Evolutionary conservation across 495 filamentous ascomycete species (phyloP).

Genomic region (Penicillium soppii): DNA sequence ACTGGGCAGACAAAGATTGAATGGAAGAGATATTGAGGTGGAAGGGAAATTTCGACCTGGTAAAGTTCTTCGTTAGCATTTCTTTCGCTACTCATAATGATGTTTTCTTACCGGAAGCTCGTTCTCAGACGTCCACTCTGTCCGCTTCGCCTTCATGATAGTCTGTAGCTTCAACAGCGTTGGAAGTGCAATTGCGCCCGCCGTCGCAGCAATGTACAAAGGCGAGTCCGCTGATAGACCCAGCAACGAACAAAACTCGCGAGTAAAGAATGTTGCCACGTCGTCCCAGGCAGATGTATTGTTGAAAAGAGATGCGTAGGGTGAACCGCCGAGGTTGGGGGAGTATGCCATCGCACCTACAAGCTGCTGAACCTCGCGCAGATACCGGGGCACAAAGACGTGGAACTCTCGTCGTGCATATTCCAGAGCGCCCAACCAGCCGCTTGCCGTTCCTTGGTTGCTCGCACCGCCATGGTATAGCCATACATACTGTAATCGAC

Average conservation of each 20-base stretch:
- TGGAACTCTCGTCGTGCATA: conserved; percentile 71
- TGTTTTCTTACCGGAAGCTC: conserved; percentile 69
- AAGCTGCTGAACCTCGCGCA: conserved; percentile 73
- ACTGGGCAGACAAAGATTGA: conserved; percentile 98
- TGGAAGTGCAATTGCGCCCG: conserved; percentile 87
- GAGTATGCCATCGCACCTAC: conserved; percentile 73
- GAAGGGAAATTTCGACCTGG: conserved; percentile 85
- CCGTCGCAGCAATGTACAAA: conserved; percentile 86
- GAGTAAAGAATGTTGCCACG: conserved; percentile 78
- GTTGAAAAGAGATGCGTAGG: conserved; percentile 75
- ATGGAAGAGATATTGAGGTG: conserved; percentile 85
- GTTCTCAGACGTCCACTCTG: conserved; percentile 89
- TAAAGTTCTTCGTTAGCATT: background rate
- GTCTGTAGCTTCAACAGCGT: conserved; percentile 76
- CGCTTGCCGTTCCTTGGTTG: conserved; percentile 14
- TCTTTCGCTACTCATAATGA: background rate
- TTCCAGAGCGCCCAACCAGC: conserved; percentile 57
- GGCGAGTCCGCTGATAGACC: conserved; percentile 85
- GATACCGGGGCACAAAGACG: conserved; percentile 67
- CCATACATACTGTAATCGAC: conserved; percentile 81
- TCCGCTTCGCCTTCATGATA: conserved; percentile 81
- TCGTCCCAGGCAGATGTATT: conserved; percentile 74
- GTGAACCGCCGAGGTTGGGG: conserved; percentile 65
- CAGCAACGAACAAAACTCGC: conserved; percentile 91
- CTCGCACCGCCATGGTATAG: conserved; percentile 59